These are phyloP conservation scores for Mycocentrospora acerina DNA, from an alignment of 2,329 filamentous ascomycete species.

Conservation along the genomic window DNA sequence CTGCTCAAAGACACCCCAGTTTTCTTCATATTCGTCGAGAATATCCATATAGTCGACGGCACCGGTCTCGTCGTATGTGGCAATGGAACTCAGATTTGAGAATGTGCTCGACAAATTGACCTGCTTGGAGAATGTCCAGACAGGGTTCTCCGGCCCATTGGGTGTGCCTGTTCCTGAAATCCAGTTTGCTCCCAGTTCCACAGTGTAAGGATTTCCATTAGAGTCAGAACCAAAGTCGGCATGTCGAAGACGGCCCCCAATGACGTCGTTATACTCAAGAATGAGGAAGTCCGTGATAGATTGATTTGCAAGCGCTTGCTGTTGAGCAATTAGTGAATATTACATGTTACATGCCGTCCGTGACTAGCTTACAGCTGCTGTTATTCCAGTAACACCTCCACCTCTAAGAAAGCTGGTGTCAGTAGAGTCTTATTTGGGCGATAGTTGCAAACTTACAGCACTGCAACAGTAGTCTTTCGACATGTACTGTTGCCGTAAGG, in stretches of 20 bases:
- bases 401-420: constrained; percentile 40
- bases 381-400: constrained; percentile 64
- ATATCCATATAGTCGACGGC: constrained; percentile 53
- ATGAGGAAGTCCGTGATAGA: constrained; percentile 66
- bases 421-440: background rate
- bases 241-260: constrained; percentile 64
- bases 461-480: constrained; percentile 34
- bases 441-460: constrained; percentile 23
- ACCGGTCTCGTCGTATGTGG: constrained; percentile 63
- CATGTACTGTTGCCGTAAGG: constrained; percentile 27
- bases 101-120: constrained; percentile 57
- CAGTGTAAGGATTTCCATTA: constrained; percentile 54
- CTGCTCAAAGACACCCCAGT: constrained; percentile 49
- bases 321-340: constrained; percentile 3
- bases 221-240: constrained; percentile 56
- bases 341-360: background rate
- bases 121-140: constrained; percentile 64
- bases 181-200: constrained; percentile 72
- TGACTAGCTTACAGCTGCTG: constrained; percentile 54
- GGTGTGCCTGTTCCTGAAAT: constrained; percentile 49
- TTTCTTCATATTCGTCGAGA: constrained; percentile 53
- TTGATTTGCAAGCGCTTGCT: constrained; percentile 62
- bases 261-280: constrained; percentile 62
- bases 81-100: constrained; percentile 60
- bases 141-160: constrained; percentile 56